Evolutionary conservation across 306 rosid genomes (phyloP).

Genomic region (Coriaria nepalensis): DNA sequence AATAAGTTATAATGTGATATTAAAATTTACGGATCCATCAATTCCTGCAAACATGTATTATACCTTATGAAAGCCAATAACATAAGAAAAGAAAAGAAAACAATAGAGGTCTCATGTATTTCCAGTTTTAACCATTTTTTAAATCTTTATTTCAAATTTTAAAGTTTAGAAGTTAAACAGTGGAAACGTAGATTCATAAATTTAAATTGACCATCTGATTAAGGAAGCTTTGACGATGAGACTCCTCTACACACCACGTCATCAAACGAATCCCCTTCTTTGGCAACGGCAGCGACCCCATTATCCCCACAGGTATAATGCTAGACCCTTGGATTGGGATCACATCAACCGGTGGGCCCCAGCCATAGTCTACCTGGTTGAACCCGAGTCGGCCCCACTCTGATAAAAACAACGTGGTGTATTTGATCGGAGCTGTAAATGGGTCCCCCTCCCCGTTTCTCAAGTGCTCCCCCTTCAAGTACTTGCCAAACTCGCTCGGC

Average conservation of each 20-base stretch:
- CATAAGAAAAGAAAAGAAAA: no score
- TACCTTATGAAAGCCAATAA: no score
- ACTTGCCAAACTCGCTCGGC: slow-evolving; percentile 31
- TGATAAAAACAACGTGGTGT: slow-evolving; percentile 43
- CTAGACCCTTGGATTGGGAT: slow-evolving; percentile 48
- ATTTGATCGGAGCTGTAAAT: slow-evolving; percentile 32
- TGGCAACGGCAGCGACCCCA: slow-evolving; percentile 38
- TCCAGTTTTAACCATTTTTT: no score
- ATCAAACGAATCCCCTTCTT: slow-evolving; percentile 43
- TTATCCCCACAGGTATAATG: slow-evolving; percentile 44
- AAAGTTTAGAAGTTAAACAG: no score
- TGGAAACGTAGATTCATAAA: no score
- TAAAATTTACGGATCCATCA: no score
- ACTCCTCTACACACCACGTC: slow-evolving; percentile 58
- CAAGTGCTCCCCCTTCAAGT: slow-evolving; percentile 23
- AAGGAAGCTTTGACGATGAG: slow-evolving; percentile 34
- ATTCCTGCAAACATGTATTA: no score
- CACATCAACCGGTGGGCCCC: slow-evolving; percentile 56
- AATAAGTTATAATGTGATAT: no score
- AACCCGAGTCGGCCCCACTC: slow-evolving; percentile 80
- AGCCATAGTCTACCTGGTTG: slow-evolving; percentile 48
- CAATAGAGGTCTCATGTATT: no score
- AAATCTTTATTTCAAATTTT: no score
- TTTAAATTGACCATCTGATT: slow-evolving; percentile 15
- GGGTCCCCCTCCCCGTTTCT: slow-evolving; percentile 33